Conservation (phyloP, 2,329 filamentous ascomycete species). For the Colletotrichum sojae region DNA sequence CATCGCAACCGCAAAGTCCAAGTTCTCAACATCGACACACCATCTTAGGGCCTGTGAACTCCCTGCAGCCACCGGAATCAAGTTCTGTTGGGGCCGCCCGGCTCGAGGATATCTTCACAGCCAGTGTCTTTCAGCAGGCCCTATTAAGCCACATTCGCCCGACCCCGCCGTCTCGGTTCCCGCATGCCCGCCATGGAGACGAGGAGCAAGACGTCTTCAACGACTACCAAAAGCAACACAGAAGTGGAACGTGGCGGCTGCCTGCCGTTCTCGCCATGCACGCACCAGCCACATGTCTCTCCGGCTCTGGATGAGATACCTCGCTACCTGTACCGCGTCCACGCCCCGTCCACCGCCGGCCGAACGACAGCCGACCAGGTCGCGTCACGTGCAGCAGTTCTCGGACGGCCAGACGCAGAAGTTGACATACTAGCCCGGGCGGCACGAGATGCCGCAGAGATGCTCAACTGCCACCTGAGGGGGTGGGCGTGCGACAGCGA, state of each 20-base stretch:
- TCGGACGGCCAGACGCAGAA: background rate
- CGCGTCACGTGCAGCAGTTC: background rate
- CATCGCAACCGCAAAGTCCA: background rate
- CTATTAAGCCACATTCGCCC: background rate
- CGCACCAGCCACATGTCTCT: background rate
- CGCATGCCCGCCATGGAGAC: background rate
- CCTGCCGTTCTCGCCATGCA: background rate
- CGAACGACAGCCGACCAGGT: constrained; percentile 6
- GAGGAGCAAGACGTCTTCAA: background rate
- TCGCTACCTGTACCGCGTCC: constrained; percentile 14
- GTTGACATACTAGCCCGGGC: background rate
- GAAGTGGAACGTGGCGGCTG: background rate
- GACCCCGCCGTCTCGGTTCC: background rate
- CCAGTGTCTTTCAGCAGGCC: background rate
- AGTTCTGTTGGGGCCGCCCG: no score
- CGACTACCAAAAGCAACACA: background rate
- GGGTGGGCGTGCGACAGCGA: constrained; percentile 10
- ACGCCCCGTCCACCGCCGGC: background rate
- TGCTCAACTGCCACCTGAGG: constrained; percentile 13
- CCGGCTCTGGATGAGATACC: constrained; percentile 1
- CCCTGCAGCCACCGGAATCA: no score
- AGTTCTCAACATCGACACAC: no score
- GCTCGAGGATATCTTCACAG: no score
- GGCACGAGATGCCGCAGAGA: constrained; percentile 4
- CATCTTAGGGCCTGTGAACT: no score